Conservation (phyloP, 768 basidiomycete genomes). For the Gymnopilus junonius region DNA sequence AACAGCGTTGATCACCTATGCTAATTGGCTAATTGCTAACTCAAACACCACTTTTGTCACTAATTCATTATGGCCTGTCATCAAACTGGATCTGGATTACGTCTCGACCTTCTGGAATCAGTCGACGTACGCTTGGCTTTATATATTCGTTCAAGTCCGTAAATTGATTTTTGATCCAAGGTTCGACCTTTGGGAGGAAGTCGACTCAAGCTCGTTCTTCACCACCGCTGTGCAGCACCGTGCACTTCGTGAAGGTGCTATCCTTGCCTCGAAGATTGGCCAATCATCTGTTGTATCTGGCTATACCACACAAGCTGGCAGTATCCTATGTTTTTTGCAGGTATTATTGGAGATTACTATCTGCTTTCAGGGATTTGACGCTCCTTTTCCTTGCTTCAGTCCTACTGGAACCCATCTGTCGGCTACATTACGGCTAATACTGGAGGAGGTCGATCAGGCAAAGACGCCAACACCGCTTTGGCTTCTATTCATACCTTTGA, state of each 20-base stretch:
- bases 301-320: conserved; percentile 63
- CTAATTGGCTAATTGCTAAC: conserved; percentile 64
- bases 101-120: conserved; percentile 72
- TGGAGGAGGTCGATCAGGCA: conserved; percentile 73
- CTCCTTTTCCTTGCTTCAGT: conserved; percentile 40
- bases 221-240: conserved; percentile 81
- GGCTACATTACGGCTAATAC: conserved; percentile 79
- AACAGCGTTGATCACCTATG: conserved; percentile 70
- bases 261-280: conserved; percentile 62
- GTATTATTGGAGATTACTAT: conserved; percentile 21
- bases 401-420: conserved; percentile 71
- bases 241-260: conserved; percentile 68
- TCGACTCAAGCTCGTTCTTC: conserved; percentile 76
- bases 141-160: not conserved
- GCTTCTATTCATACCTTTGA: conserved; percentile 84
- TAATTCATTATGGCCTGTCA: conserved; percentile 67
- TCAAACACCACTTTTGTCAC: conserved; percentile 54
- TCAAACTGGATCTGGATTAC: conserved; percentile 78
- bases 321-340: conserved; percentile 78
- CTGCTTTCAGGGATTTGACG: not conserved
- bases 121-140: conserved; percentile 48
- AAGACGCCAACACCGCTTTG: conserved; percentile 74
- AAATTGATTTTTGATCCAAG: conserved; percentile 30
- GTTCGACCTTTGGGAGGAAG: conserved; percentile 80
- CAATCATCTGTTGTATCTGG: conserved; percentile 44